A percentile compares a stretch with the other conserved stretches of the same genome.
These are phyloP conservation scores for Apophysomyces elegans DNA, from an alignment of 371 early-diverging fungal genomes.

Conservation along the genomic window DNA sequence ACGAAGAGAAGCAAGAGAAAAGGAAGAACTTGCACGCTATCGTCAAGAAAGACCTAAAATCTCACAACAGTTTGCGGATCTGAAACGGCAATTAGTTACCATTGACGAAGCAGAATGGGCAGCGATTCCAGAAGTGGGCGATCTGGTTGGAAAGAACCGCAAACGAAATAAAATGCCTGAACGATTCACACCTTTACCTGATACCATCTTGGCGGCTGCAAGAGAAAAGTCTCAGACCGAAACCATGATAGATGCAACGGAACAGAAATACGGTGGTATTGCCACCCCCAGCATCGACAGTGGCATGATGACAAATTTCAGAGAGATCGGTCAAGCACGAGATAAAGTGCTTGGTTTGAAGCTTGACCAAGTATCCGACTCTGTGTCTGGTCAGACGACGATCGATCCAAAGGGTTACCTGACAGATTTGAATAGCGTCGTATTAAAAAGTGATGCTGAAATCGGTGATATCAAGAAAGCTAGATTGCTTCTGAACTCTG, in stretches of 20 bases:
- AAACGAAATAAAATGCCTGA: constrained; percentile 70
- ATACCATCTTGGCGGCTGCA: constrained; percentile 77
- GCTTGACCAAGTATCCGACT: constrained; percentile 82
- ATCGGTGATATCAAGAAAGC: constrained; percentile 96
- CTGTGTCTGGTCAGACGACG: constrained; percentile 79
- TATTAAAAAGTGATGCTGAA: constrained; percentile 84
- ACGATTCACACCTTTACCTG: constrained; percentile 84
- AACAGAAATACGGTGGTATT: constrained; percentile 56
- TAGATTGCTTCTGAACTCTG: constrained; percentile 83
- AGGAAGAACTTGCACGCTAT: constrained; percentile 58
- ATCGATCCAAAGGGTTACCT: constrained; percentile 95
- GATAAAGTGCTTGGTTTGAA: constrained; percentile 87
- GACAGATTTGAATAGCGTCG: constrained; percentile 87
- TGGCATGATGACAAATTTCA: constrained; percentile 83
- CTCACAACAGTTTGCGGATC: constrained; percentile 90
- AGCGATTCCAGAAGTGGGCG: constrained; percentile 90
- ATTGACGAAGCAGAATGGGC: constrained; percentile 92
- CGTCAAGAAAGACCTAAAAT: constrained; percentile 71
- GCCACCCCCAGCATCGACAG: constrained; percentile 50
- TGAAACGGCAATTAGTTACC: constrained; percentile 80
- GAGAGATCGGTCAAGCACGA: constrained; percentile 93
- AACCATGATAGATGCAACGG: constrained; percentile 60
- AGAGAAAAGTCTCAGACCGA: constrained; percentile 58
- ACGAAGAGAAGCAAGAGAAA: constrained; percentile 71
- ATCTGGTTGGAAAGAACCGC: constrained; percentile 83